Percentiles rank a stretch among this genome's conserved stretches.
Conservation (phyloP, 2,329 filamentous ascomycete species). For the Neonectria ditissima region DNA sequence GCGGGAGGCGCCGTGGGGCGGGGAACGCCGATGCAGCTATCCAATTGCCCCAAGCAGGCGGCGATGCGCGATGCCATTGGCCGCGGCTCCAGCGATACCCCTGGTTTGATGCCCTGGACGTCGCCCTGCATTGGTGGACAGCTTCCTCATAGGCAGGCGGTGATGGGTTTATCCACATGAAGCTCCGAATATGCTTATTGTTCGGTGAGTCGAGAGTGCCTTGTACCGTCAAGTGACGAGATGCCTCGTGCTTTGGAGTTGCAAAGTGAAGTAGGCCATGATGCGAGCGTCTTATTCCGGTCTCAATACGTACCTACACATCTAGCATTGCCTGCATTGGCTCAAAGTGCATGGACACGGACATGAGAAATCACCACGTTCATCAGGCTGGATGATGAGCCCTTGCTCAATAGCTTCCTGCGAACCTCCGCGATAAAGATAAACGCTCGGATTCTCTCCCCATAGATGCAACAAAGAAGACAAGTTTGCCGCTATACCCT, state of each 20-base stretch:
- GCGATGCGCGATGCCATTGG: constrained; percentile 31
- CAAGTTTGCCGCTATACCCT: not conserved
- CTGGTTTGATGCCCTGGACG: constrained; percentile 7
- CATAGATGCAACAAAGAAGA: not conserved
- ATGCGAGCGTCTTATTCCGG: not conserved
- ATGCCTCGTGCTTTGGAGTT: not conserved
- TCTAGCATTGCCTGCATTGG: not conserved
- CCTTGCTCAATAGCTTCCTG: not conserved
- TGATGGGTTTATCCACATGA: constrained; percentile 26
- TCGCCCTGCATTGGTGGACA: constrained; percentile 30
- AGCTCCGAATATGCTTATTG: constrained; percentile 1
- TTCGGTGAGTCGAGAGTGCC: constrained; percentile 2
- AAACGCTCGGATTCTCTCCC: not conserved
- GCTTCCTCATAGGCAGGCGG: constrained; percentile 25
- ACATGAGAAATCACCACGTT: not conserved
- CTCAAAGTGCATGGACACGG: no score
- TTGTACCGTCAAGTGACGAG: not conserved
- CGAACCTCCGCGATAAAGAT: no score
- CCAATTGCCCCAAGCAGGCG: constrained; percentile 37
- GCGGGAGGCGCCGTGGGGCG: constrained; percentile 43
- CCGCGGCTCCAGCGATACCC: constrained; percentile 18
- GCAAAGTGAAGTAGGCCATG: not conserved
- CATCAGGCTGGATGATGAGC: no score
- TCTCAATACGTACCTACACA: not conserved
- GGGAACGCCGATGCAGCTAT: constrained; percentile 36